Percentiles rank a stretch among this genome's conserved stretches.
Conservation (phyloP, 371 early-diverging fungal species). For the Apophysomyces variabilis region DNA sequence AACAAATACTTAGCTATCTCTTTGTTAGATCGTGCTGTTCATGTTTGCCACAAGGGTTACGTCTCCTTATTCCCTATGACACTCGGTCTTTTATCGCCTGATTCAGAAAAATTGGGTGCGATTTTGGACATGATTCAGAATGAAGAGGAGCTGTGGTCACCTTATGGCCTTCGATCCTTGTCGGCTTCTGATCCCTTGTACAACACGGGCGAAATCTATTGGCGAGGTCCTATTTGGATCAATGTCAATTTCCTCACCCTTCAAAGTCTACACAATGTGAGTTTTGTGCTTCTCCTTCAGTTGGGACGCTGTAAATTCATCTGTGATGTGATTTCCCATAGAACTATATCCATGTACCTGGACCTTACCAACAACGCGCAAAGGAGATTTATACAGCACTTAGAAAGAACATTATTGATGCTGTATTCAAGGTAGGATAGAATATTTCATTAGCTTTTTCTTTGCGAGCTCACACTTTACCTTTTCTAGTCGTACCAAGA, state of each 20-base stretch:
- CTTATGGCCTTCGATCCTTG: constrained; percentile 81
- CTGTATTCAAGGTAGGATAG: constrained; percentile 71
- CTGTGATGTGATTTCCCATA: constrained; percentile 16
- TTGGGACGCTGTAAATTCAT: neutral
- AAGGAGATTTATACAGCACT: constrained; percentile 74
- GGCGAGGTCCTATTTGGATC: constrained; percentile 96
- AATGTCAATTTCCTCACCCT: constrained; percentile 90
- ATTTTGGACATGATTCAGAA: constrained; percentile 78
- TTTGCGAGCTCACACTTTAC: neutral
- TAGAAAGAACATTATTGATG: constrained; percentile 77
- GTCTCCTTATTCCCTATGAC: constrained; percentile 82
- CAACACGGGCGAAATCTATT: constrained; percentile 89
- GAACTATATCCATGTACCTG: constrained; percentile 71
- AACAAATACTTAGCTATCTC: neutral
- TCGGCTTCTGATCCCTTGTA: constrained; percentile 76
- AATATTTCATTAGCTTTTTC: neutral
- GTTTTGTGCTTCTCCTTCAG: constrained; percentile 1
- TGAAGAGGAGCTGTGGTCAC: constrained; percentile 82
- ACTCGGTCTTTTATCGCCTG: constrained; percentile 74
- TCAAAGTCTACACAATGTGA: constrained; percentile 71
- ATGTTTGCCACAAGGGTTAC: constrained; percentile 90
- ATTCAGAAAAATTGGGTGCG: constrained; percentile 71
- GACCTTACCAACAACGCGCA: constrained; percentile 74
- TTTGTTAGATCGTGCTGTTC: constrained; percentile 46
- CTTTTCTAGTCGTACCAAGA: constrained; percentile 65